Percentiles rank a stretch among this genome's conserved stretches.
These are phyloP conservation scores for Populus hybrid DNA, from an alignment of 441 rosid species.

Conservation along the genomic window DNA sequence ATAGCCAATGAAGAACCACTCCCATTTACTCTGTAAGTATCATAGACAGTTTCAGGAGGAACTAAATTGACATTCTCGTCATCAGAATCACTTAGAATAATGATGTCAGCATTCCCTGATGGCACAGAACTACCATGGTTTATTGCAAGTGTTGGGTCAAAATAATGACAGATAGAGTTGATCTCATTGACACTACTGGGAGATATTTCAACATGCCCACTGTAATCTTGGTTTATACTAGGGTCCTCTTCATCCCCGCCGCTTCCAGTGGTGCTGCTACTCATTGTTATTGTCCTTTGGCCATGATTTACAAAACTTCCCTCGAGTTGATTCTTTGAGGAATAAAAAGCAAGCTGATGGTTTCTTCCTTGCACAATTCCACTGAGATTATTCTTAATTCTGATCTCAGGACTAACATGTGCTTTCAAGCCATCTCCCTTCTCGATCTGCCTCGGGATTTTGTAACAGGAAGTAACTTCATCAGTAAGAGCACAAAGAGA, in stretches of 20 bases:
- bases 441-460: slow-evolving; percentile 43
- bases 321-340: slow-evolving; percentile 41
- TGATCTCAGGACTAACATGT: slow-evolving; percentile 41
- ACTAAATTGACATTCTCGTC: slow-evolving; percentile 53
- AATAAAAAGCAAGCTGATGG: slow-evolving; percentile 45
- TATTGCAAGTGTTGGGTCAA: slow-evolving; percentile 39
- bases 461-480: slow-evolving; percentile 34
- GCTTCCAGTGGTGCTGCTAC: slow-evolving; percentile 75
- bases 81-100: slow-evolving; percentile 80
- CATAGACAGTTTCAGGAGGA: slow-evolving; percentile 40
- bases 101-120: slow-evolving; percentile 50
- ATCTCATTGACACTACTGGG: slow-evolving; percentile 52
- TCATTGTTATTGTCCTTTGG: slow-evolving; percentile 54
- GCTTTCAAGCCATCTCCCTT: slow-evolving; percentile 66
- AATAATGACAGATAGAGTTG: slow-evolving; percentile 57
- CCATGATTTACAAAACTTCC: slow-evolving; percentile 39
- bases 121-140: slow-evolving; percentile 39
- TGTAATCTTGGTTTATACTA: slow-evolving; percentile 75
- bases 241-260: slow-evolving; percentile 79
- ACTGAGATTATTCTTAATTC: slow-evolving; percentile 60
- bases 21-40: slow-evolving; percentile 38
- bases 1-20: slow-evolving; percentile 51
- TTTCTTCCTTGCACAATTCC: slow-evolving; percentile 74
- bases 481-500: slow-evolving; percentile 39
- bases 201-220: slow-evolving; percentile 51